Evolutionary conservation across 169 alveolate species (phyloP).

Genomic region (Plasmodium adleri): DNA sequence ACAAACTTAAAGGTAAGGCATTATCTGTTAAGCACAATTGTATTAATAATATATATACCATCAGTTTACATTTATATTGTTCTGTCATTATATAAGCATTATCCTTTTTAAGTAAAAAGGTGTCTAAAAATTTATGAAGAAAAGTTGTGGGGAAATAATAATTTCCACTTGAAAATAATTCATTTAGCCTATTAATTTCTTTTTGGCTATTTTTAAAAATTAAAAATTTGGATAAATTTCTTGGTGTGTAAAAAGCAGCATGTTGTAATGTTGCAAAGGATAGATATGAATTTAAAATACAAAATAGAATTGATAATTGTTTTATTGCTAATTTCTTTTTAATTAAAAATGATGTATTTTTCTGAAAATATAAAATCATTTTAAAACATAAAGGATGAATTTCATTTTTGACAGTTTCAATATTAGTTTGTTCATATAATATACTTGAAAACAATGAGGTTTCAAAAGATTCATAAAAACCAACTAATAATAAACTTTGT

Average conservation of each 20-base stretch:
- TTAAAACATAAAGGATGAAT: constrained; percentile 69
- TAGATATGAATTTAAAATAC: constrained; percentile 55
- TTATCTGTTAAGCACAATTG: constrained; percentile 65
- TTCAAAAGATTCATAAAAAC: constrained; percentile 3
- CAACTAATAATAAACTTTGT: constrained; percentile 21
- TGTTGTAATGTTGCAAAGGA: constrained; percentile 30
- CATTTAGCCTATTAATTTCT: constrained; percentile 7
- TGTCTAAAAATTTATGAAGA: constrained; percentile 18
- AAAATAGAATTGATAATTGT: constrained; percentile 33
- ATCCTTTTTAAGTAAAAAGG: constrained; percentile 50
- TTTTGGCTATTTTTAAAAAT: constrained; percentile 28
- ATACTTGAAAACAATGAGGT: constrained; percentile 27
- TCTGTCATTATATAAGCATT: constrained; percentile 31
- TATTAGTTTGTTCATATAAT: constrained; percentile 7
- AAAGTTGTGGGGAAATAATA: constrained; percentile 35
- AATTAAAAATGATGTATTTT: constrained; percentile 4
- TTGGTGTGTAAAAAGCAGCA: constrained; percentile 7
- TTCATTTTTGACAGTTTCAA: constrained; percentile 30
- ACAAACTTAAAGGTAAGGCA: constrained; percentile 22
- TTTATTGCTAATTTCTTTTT: constrained; percentile 21
- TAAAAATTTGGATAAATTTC: constrained; percentile 21
- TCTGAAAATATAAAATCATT: constrained; percentile 19
- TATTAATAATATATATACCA: constrained; percentile 34
- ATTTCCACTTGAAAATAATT: constrained; percentile 2
- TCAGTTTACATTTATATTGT: constrained; percentile 31